Base-by-base conservation (phyloP, 768 basidiomycete species). In the Chlorophyllum brunneum region DNA sequence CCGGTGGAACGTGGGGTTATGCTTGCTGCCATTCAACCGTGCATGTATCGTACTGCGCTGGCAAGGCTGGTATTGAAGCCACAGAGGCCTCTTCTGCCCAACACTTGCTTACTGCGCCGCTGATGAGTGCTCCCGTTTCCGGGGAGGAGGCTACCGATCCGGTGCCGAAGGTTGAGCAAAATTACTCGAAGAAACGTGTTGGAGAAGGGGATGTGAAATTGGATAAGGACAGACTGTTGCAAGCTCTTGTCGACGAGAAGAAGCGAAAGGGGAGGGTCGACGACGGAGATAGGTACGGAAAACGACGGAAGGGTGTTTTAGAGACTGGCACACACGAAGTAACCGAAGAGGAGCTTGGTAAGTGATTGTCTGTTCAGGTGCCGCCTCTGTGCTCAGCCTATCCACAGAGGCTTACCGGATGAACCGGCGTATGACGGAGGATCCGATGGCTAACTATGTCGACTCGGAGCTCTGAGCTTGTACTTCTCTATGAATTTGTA, bases 371-470 rank as follows among this genome's bases (percentile, higher is more conserved):
- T 22, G 3, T 54, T 23, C 27, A 48, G 46, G 31, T 47, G 33
- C 37, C 39, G 15, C 6, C 43, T 51, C 42, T 20, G 55, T 55
- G 2, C 44, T 60, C 43, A 52, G 42, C 48, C 10, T 54, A 22
- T 22, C 39, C 59, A 56, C 73, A 91, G 92, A 97, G 86, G 90
- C 88, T n/a, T 97, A 95, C 67, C 80, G 93, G 53, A 85, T 92
- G 80, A 79, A 78, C 58, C 80, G 81, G 46, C 78, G 81, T 1
- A 81, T 84, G 69, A 72, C 76, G 42, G 90, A 93, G 53, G 93
- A 97, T 67, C 93, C 93, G 3, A 97, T 97, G 93, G 88, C 89
- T 34, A 91, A 89, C 65, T 93, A 94, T 64, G 77, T 91, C 45
- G 93, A 93, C 65, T 58, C 66, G 38, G 82, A 79, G 4, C 43